Conservation (phyloP, 2,329 filamentous ascomycete genomes). For the Colletotrichum liriopes region DNA sequence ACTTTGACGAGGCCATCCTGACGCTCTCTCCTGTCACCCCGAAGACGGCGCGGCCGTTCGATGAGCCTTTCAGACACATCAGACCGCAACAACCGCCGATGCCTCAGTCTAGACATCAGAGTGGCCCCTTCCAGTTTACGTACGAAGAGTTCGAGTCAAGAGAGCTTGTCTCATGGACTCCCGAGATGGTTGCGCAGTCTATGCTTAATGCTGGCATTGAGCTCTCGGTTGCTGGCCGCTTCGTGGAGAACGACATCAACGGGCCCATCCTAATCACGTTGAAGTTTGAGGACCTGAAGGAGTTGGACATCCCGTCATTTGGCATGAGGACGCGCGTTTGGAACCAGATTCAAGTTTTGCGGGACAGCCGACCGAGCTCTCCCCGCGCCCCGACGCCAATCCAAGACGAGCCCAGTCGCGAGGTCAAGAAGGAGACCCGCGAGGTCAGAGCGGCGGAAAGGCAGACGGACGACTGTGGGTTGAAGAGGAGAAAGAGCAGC, state of each 20-base stretch:
- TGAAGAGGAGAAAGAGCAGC: conserved; percentile 58
- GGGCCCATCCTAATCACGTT: conserved; percentile 90
- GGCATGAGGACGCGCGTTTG: conserved; percentile 85
- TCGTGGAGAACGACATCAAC: conserved; percentile 93
- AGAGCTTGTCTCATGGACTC: conserved; percentile 77
- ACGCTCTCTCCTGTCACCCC: conserved; percentile 83
- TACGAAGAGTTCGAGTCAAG: conserved; percentile 71
- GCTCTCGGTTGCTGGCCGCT: conserved; percentile 82
- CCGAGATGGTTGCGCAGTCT: conserved; percentile 85
- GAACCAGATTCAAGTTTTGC: conserved; percentile 82
- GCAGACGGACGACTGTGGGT: conserved; percentile 55
- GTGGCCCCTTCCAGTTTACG: conserved; percentile 71
- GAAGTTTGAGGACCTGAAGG: conserved; percentile 89
- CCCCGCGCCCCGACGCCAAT: conserved; percentile 73
- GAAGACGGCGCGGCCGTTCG: conserved; percentile 64
- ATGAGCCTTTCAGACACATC: conserved; percentile 38
- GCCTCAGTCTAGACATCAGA: conserved; percentile 51
- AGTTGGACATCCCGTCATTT: conserved; percentile 86
- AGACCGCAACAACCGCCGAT: conserved; percentile 41
- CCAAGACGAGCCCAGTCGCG: conserved; percentile 70
- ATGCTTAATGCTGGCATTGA: conserved; percentile 91
- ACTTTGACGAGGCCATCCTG: conserved; percentile 67
- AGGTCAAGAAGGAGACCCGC: conserved; percentile 61
- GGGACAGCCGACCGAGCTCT: conserved; percentile 67
- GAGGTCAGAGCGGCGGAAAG: conserved; percentile 52